Evolutionary conservation across 2,329 filamentous ascomycete genomes (phyloP).

Genomic region (Aspergillus transmontanensis): DNA sequence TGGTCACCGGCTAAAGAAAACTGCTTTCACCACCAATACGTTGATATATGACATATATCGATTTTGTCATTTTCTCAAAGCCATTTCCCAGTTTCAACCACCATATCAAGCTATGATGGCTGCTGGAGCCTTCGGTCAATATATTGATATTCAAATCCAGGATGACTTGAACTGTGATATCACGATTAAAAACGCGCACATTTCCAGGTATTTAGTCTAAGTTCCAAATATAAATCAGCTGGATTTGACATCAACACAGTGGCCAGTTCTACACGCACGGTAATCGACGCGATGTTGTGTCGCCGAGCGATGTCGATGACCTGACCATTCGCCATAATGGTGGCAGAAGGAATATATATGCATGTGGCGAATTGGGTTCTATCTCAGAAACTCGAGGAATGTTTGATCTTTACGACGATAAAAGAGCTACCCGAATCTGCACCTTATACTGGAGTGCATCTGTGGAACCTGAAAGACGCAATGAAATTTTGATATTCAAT

Average conservation of each 20-base stretch:
- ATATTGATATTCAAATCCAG: constrained; percentile 13
- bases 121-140: not conserved
- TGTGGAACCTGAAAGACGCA: constrained; percentile 12
- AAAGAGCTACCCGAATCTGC: constrained; percentile 12
- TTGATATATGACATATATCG: no score
- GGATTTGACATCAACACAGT: no score
- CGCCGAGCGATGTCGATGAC: constrained; percentile 15
- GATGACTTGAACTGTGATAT: constrained; percentile 18
- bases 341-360: constrained; percentile 10
- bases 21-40: no score
- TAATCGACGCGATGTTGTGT: constrained; percentile 11
- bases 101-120: not conserved
- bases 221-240: not conserved
- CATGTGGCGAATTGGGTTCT: constrained; percentile 10
- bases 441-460: constrained; percentile 14
- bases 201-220: constrained; percentile 11
- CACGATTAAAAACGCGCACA: constrained; percentile 13
- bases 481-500: constrained; percentile 6
- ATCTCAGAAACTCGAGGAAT: constrained; percentile 10
- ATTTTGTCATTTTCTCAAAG: no score
- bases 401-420: constrained; percentile 16
- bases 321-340: constrained; percentile 15
- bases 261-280: constrained; percentile 11
- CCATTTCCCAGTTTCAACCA: no score
- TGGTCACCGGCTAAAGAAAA: no score